A percentile compares a stretch with the other conserved stretches of the same genome.
Evolutionary conservation across 2,329 filamentous ascomycete species (phyloP).

Genomic region (Botryotinia convoluta): DNA sequence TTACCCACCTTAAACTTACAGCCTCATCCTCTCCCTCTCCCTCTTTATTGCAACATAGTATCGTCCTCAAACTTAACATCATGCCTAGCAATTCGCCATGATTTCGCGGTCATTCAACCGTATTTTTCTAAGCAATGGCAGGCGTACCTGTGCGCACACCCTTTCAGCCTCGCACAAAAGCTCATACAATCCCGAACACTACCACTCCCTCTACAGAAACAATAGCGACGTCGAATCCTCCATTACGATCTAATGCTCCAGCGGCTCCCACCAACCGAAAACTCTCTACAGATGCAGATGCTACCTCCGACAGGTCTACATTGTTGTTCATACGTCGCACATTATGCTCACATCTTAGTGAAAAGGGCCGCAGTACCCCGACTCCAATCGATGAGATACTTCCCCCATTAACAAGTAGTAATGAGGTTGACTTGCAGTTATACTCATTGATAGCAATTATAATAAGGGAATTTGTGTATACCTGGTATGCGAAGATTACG

Average conservation of each 20-base stretch:
- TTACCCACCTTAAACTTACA: background rate
- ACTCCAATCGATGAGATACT: slow-evolving; percentile 75
- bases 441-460: slow-evolving; percentile 91
- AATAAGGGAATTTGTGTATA: slow-evolving; percentile 83
- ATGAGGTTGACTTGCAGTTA: slow-evolving; percentile 88
- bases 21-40: background rate
- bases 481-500: slow-evolving; percentile 92
- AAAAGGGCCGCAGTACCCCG: slow-evolving; percentile 54
- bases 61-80: background rate
- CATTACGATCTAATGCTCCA: slow-evolving; percentile 24
- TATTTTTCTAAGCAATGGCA: slow-evolving; percentile 15
- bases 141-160: slow-evolving; percentile 18
- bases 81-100: slow-evolving; percentile 7
- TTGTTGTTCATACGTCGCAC: slow-evolving; percentile 76
- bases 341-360: slow-evolving; percentile 69
- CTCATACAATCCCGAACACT: background rate
- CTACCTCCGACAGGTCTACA: slow-evolving; percentile 75
- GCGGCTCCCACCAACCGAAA: slow-evolving; percentile 38
- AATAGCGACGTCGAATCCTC: slow-evolving; percentile 9
- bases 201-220: slow-evolving; percentile 5
- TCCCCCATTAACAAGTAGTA: slow-evolving; percentile 88
- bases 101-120: background rate
- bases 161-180: slow-evolving; percentile 21
- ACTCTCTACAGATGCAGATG: slow-evolving; percentile 50
- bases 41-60: background rate